Conservation (phyloP, 2,329 filamentous ascomycete genomes). For the Aureobasidium sp. region DNA sequence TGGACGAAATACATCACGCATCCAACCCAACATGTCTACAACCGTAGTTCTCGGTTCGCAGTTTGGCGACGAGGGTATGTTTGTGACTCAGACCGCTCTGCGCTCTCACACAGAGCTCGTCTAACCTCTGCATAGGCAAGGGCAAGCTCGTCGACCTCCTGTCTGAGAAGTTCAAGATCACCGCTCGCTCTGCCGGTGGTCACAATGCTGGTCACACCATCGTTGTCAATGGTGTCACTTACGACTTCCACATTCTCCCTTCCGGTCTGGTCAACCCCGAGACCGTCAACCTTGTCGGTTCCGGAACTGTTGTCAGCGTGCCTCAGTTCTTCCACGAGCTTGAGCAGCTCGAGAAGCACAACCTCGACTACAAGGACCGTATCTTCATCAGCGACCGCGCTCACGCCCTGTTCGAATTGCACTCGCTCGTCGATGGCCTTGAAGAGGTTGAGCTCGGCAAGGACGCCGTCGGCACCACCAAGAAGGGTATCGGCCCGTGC, state of each 20-base stretch:
- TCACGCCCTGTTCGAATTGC: conserved; percentile 57
- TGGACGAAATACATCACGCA: background rate
- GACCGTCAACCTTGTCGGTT: conserved; percentile 63
- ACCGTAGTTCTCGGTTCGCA: conserved; percentile 53
- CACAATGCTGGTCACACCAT: conserved; percentile 50
- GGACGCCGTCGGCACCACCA: conserved; percentile 43
- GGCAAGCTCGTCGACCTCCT: conserved; percentile 49
- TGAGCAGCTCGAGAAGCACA: conserved; percentile 50
- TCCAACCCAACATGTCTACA: conserved; percentile 27
- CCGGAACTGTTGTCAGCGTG: conserved; percentile 59
- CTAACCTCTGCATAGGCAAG: conserved; percentile 27
- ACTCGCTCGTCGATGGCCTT: conserved; percentile 60
- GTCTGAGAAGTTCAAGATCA: conserved; percentile 42
- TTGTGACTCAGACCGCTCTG: conserved; percentile 3
- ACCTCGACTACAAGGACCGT: conserved; percentile 48
- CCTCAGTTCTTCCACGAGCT: conserved; percentile 61
- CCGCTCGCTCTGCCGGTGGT: conserved; percentile 51
- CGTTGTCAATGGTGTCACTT: conserved; percentile 36
- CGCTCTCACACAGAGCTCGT: background rate
- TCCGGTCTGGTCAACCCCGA: conserved; percentile 64
- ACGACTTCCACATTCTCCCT: conserved; percentile 53
- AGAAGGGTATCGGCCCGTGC: conserved; percentile 43
- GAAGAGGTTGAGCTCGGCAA: conserved; percentile 46
- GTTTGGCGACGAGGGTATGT: conserved; percentile 47
- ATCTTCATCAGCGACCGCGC: conserved; percentile 57